Evolutionary conservation across 345 rosid species (phyloP).

Genomic region (Limnanthes douglasii): DNA sequence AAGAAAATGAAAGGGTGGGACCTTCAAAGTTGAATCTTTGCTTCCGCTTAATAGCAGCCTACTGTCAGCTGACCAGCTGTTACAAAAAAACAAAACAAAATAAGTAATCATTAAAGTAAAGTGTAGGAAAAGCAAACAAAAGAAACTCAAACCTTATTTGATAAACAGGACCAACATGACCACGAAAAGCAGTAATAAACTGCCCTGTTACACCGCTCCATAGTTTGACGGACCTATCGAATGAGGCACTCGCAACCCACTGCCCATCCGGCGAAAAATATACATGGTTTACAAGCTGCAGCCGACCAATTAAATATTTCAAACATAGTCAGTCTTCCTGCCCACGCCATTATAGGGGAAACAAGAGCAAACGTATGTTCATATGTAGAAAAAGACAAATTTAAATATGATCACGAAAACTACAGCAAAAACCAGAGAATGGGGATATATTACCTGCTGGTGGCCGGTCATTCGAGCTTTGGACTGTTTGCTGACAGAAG

Average conservation of each 20-base stretch:
- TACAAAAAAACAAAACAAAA: constrained; percentile 4
- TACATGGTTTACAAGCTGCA: constrained; percentile 89
- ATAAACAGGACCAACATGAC: constrained; percentile 93
- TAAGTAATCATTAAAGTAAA: constrained; percentile 3
- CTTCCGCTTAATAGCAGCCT: constrained; percentile 93
- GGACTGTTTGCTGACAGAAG: constrained; percentile 61
- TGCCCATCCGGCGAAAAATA: constrained; percentile 94
- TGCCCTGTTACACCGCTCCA: constrained; percentile 90
- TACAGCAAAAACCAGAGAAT: constrained; percentile 1
- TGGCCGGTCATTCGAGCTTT: constrained; percentile 84
- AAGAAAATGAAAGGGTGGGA: too few relatives aligned
- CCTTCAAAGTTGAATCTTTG: constrained; percentile 95
- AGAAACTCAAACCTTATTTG: constrained; percentile 49
- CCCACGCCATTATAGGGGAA: neutral
- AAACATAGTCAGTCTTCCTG: neutral
- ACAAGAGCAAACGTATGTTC: too few relatives aligned
- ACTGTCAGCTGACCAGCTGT: constrained; percentile 98
- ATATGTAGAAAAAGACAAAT: neutral
- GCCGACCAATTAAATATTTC: constrained; percentile 8
- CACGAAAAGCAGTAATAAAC: constrained; percentile 73
- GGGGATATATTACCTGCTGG: constrained; percentile 39
- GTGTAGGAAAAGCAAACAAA: constrained; percentile 1
- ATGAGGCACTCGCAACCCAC: constrained; percentile 97
- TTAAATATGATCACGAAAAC: constrained; percentile 3
- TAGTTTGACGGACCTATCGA: constrained; percentile 80